Base-by-base conservation (phyloP, 768 basidiomycete genomes). In the Hericium coralloides region DNA sequence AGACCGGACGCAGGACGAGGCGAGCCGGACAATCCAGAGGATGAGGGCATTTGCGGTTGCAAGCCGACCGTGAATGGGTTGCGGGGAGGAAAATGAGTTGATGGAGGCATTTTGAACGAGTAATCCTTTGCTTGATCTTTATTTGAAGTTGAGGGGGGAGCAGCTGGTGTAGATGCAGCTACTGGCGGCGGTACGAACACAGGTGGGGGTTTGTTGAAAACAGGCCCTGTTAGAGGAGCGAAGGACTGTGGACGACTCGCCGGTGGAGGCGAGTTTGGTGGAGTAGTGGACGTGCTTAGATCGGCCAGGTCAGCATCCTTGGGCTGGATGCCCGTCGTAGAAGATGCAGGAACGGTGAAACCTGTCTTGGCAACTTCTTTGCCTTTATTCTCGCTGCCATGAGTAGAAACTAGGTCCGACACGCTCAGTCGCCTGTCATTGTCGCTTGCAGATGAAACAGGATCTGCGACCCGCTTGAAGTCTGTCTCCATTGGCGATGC, bases 151-250 rank as follows among this genome's bases (percentile, higher is more conserved):
- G 38, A 3, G 15, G 36, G 12, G 17, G 49, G 49, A 50, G 57
- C 63, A 56, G 60, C 61, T 53, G 60, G 56, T 52, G 62, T 64
- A 25, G 59, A 57, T 53, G 63, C 64, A 25, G 55, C 57, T 0
- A 69, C 63, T 25, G 81, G 79, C 48, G 82, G 76, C 17, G 78
- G 74, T 48, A 80, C 79, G 12, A 83, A 66, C 6, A 65, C 69
- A 25, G 66, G 64, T 26, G 70, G 68, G 12, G 73, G 78, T 63
- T 82, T 85, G 62, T 80, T 82, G 72, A 88, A 87, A 4, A 85
- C 81, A 2, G 79, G 78, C 14, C 69, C 75, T 15, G 71, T 58
- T 12, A 74, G 74, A 31, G 70, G 64, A 38, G 69, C 64, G 60
- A 74, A 70, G 12, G 58, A 55, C 26, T 52, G 49, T 25, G 49